A percentile compares a stretch with the other conserved stretches of the same genome.
Conservation (phyloP, 1,139 yeast species). For the Pichia sp. region DNA sequence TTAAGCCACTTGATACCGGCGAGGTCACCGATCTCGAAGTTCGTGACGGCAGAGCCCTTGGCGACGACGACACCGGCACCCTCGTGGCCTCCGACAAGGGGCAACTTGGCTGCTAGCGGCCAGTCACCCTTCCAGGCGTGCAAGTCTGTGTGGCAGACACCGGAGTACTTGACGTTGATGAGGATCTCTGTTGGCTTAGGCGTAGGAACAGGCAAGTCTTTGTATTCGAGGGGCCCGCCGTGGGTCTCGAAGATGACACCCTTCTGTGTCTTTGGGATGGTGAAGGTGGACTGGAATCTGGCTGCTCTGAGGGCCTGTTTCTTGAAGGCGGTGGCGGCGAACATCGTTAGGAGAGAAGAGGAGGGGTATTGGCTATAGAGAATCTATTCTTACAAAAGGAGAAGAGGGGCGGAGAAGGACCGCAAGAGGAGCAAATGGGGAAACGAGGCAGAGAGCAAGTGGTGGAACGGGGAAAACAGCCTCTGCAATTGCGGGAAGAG, state of each 20-base stretch:
- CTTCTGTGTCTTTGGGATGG: slow-evolving; percentile 62
- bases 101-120: slow-evolving; percentile 64
- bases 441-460: too few relatives aligned
- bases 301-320: slow-evolving; percentile 17
- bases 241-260: slow-evolving; percentile 67
- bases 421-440: too few relatives aligned
- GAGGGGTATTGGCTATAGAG: background rate
- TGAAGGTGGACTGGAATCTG: slow-evolving; percentile 24
- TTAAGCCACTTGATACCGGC: slow-evolving; percentile 76
- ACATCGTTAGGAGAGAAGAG: slow-evolving; percentile 17
- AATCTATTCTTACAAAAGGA: background rate
- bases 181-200: slow-evolving; percentile 65
- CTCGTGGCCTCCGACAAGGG: slow-evolving; percentile 80
- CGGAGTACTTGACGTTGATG: slow-evolving; percentile 65
- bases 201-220: slow-evolving; percentile 61
- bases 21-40: slow-evolving; percentile 69
- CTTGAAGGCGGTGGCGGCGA: slow-evolving; percentile 20
- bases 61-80: slow-evolving; percentile 84
- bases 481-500: too few relatives aligned
- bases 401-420: too few relatives aligned
- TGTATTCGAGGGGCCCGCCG: slow-evolving; percentile 62
- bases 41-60: slow-evolving; percentile 62
- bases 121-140: slow-evolving; percentile 80
- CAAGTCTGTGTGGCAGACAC: slow-evolving; percentile 74
- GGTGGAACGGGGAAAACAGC: too few relatives aligned